Base-by-base conservation (phyloP, 1,284 basidiomycete genomes). In the Takashimella koratensis region DNA sequence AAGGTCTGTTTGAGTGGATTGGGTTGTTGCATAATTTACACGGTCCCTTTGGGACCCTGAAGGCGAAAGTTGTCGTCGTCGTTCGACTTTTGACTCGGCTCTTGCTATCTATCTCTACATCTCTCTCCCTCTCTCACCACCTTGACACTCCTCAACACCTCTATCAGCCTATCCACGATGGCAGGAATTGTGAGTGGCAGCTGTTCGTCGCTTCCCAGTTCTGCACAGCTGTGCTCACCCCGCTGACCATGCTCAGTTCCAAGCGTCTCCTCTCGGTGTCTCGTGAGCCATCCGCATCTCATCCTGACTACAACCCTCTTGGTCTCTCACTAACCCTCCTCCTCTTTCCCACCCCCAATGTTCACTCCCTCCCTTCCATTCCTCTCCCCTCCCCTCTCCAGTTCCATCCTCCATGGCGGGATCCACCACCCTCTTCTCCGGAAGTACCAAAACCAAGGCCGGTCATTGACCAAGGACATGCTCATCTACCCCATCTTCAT, bases 401-500 rank as follows among this genome's bases (percentile, higher is more conserved):
- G 82, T 25, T 93, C 90, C 10, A 83, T 94, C 64, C 83, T 96
- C 21, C 90, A 94, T 73, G 92, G 93, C 56, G 92, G 93, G 36
- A 94, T 94, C 78, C 86, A 90, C 59, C 90, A 95, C 76, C 87
- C 92, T 4, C 82, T 90, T 55, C 82, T 90, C 13, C 86, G 93
- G 42, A 82, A 84, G 76, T 92, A 88, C 84, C 93, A 96, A 76
- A 80, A 82, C 44, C 81, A 83, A 53, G 73, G 74, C 4, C 82
- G 85, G 53, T 81, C 81, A 52, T 82, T 94, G 65, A 86, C 85
- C 30, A 94, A 93, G 75, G 83, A 83, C 56, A 95, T 95, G 92
- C 81, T 97, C 75, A 96, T 96, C 88, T 97, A 96, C 76, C 93
- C 93, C 10, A 92, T 97, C 68, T 96, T 97, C 75, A 88, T 97